Conservation (phyloP, 495 filamentous ascomycete species). For the Thermothielavioides terrestris region DNA sequence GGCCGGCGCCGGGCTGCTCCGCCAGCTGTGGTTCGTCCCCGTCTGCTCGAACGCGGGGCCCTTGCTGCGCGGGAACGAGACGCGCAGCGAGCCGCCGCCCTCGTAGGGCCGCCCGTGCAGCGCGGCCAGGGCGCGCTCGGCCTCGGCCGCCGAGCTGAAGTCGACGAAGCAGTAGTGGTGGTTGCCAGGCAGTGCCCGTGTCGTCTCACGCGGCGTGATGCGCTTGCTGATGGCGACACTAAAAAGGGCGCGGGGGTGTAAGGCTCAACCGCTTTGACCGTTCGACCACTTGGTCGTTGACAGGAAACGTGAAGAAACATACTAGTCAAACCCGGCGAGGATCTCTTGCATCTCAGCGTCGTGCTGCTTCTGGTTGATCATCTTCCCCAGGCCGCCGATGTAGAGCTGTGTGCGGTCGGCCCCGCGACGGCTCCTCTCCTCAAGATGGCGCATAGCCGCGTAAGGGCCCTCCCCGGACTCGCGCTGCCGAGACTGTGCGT, state of each 20-base stretch:
- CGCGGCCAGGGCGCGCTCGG: constrained; percentile 33
- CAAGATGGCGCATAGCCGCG: constrained; percentile 13
- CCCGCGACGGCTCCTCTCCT: neutral
- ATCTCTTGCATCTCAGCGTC: constrained; percentile 46
- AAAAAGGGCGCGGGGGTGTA: neutral
- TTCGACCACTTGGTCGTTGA: neutral
- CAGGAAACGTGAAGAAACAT: neutral
- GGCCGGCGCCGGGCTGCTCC: neutral
- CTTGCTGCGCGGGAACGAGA: constrained; percentile 11
- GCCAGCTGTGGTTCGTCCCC: neutral
- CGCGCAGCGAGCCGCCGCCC: constrained; percentile 14
- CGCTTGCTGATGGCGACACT: constrained; percentile 56
- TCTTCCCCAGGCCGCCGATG: constrained; percentile 53
- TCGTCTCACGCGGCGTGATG: constrained; percentile 48
- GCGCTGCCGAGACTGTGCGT: neutral
- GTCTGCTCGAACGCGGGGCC: constrained; percentile 4
- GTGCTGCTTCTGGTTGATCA: constrained; percentile 47
- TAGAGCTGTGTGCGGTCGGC: constrained; percentile 48
- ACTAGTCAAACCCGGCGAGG: constrained; percentile 51
- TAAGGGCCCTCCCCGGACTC: constrained; percentile 16
- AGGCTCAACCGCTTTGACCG: neutral
- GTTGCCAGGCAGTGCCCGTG: constrained; percentile 44
- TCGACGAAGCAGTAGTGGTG: constrained; percentile 65
- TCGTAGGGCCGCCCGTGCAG: constrained; percentile 21
- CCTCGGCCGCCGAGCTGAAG: constrained; percentile 48